Base-by-base conservation (phyloP, 2,329 filamentous ascomycete species). In the Botrytis elliptica region DNA sequence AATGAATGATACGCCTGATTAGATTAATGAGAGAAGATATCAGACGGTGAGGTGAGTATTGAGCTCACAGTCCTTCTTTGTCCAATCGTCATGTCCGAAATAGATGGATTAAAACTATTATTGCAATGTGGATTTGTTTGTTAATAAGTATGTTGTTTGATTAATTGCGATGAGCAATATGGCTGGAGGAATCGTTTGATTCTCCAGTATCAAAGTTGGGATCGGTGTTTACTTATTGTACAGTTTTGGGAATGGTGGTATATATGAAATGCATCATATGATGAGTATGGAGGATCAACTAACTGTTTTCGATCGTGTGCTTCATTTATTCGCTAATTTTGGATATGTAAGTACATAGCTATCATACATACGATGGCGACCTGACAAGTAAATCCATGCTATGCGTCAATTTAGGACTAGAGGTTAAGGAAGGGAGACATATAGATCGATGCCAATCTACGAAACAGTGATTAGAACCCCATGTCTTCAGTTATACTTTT, bases 241-340 rank as follows among this genome's bases (percentile, higher is more conserved):
- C 5, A 10, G 10, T n/a, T 12, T 52, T n/a, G 22, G 10, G 5
- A n/a, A n/a, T n/a, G 49, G 46, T 25, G 8, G 3, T 52, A n/a
- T n/a, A n/a, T 4, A 52, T 52, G 22, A n/a, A 52, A 14, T 25
- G 22, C 9, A 5, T n/a, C 9, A 38, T 10, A 38, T 38, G 2
- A 2, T n/a, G 6, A 10, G 25, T n/a, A n/a, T 52, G 10, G 25
- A n/a, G 10, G 4, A n/a, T n/a, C 0, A n/a, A n/a, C 4, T 3
- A 52, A 52, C 10, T 6, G n/a, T 4, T 52, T 52, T n/a, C 22
- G 25, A 52, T n/a, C 10, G 9, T 25, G 25, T n/a, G 10, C 20
- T 52, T 52, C 25, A 25, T 52, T 9, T 52, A 12, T 25, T 9
- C 9, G 4, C 49, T 52, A 3, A 40, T 40, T 40, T 40, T 12